Conservation (phyloP, 495 filamentous ascomycete genomes). For the Talaromyces adpressus region DNA sequence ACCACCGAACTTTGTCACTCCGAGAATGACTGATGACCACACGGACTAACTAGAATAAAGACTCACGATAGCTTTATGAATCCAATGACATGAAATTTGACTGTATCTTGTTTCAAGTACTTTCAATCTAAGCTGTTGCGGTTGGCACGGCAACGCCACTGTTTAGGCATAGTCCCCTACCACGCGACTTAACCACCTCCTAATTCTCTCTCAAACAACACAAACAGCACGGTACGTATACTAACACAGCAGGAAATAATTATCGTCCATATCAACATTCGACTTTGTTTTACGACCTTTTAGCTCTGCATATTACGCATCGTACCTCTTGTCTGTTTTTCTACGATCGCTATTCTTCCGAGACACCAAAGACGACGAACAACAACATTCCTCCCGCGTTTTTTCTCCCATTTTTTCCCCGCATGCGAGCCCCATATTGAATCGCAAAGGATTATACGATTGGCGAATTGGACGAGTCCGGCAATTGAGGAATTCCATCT, state of each 20-base stretch:
- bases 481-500: neutral
- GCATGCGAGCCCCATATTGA: neutral
- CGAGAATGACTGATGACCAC: neutral
- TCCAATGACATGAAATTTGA: neutral
- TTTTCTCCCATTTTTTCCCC: neutral
- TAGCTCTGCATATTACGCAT: neutral
- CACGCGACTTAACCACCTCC: neutral
- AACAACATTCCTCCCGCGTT: slow-evolving; percentile 4
- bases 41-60: neutral
- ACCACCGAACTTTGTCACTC: neutral
- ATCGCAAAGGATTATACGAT: neutral
- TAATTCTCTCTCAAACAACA: neutral
- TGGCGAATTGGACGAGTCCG: neutral
- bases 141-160: slow-evolving; percentile 9
- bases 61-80: slow-evolving; percentile 1
- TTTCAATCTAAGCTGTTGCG: neutral
- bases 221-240: neutral
- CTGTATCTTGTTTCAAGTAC: neutral
- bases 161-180: neutral
- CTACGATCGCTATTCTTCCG: neutral
- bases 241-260: neutral
- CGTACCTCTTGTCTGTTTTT: neutral
- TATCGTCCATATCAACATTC: neutral
- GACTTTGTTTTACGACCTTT: neutral
- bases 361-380: neutral